Percentiles rank a stretch among this genome's conserved stretches.
phyloP scores from a whole-genome alignment of 73 alveolate genomes.

The Paramecium tetraurelia region DNA sequence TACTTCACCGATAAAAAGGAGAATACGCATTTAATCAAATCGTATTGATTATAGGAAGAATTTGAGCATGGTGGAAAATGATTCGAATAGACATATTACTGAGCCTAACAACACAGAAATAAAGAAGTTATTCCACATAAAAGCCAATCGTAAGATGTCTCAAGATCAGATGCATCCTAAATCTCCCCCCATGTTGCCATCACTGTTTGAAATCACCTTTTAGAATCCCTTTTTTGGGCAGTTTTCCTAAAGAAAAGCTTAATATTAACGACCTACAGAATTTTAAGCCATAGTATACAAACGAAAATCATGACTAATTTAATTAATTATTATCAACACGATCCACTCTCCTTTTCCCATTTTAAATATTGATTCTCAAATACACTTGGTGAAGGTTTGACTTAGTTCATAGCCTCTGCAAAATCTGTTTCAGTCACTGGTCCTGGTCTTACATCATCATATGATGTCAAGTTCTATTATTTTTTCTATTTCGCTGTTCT shows the following conservation, averaged over 20 bases:
- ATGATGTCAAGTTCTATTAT: not conserved
- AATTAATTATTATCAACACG: constrained; percentile 67
- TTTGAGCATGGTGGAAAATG: not conserved
- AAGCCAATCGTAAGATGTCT: not conserved
- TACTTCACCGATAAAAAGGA: not conserved
- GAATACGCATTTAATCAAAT: not conserved
- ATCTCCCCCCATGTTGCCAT: constrained; percentile 26
- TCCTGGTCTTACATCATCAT: constrained; percentile 68
- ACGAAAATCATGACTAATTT: constrained; percentile 19
- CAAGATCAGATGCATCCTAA: constrained; percentile 37
- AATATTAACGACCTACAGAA: not conserved
- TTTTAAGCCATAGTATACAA: constrained; percentile 32
- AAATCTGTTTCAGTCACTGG: constrained; percentile 91
- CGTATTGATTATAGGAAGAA: not conserved
- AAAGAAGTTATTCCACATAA: not conserved
- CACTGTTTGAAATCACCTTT: constrained; percentile 17
- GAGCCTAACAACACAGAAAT: not conserved
- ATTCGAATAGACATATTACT: not conserved
- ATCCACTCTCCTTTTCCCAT: constrained; percentile 97
- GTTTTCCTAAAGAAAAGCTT: not conserved
- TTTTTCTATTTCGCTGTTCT: constrained; percentile 22
- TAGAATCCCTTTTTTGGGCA: constrained; percentile 10
- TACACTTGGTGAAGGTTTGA: constrained; percentile 89
- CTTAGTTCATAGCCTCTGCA: constrained; percentile 78
- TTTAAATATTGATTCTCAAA: constrained; percentile 83